These are phyloP conservation scores for Forsythia suspensa DNA, from an alignment of 257 asterid species.

Conservation along the genomic window DNA sequence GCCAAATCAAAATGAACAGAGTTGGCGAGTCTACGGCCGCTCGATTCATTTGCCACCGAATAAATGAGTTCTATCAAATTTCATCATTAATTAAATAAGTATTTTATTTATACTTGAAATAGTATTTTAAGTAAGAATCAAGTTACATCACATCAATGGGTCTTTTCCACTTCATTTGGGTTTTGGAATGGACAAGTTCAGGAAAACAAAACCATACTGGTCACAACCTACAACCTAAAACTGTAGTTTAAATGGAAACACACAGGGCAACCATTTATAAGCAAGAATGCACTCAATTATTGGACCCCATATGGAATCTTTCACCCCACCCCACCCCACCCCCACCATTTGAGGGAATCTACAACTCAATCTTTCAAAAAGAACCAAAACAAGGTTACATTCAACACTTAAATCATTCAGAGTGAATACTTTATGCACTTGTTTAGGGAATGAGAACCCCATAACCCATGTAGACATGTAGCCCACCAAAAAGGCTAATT, in stretches of 20 bases:
- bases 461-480: not conserved
- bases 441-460: not conserved
- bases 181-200: not conserved
- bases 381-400: not conserved
- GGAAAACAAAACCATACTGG: not conserved
- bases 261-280: not conserved
- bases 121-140: not conserved
- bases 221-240: not conserved
- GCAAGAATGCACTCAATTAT: not conserved
- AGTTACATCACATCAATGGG: not conserved
- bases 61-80: too few species aligned
- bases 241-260: not conserved
- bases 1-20: too few species aligned
- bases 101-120: not conserved
- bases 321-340: not conserved
- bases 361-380: not conserved
- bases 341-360: not conserved
- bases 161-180: not conserved
- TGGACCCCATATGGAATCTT: conserved; percentile 6
- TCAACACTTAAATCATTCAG: not conserved
- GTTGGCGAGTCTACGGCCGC: too few species aligned
- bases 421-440: not conserved
- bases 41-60: too few species aligned
- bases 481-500: not conserved
- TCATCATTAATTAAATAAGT: too few species aligned